Evolutionary conservation across 768 basidiomycete genomes (phyloP), one percentile per base, ranked within the genome.

Genomic region (Tricholoma matsutake): DNA sequence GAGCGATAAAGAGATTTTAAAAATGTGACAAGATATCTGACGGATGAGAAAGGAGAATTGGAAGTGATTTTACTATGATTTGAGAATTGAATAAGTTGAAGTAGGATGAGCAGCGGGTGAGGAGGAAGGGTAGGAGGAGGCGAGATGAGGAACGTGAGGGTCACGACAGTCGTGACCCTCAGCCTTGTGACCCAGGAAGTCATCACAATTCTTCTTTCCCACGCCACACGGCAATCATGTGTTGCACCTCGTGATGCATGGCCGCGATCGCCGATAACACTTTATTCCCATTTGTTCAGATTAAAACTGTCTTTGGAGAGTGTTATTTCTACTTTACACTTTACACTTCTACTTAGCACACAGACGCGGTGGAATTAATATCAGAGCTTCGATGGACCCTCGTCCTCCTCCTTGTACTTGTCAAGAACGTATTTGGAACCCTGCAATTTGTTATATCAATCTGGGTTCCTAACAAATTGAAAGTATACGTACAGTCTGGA

Each of bases 401-500:
- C 68, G 51, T 71, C 71, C 51, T 69, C 69, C 43, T 67, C 65
- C 66, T 74, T 74, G 68, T 72, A 71, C 6, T 73, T 70, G n/a
- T 75, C 78, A 25, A 68, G 65, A 51, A 78, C 71, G 41, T 75
- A 78, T 54, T 66, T 72, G 45, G 69, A 71, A 62, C 78, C 79
- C 79, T 78, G 55, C 18, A 43, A 25, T 16, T 22, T 34, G 22
- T 28, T 6, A 31, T 39, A 45, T 57, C 29, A 20, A 18, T 59
- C 20, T 16, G 35, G 61, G 6, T 58, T 22, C 49, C 31, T 29
- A 7, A 11, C 28, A 31, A 31, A 31, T 28, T 32, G 9, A 16
- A 57, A 7, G 25, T 52, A 41, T 51, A 76, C 80, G 47, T 61
- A 88, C 89, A 66, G 83, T 91, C 55, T 83, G 75, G 67, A 96